Conservation (phyloP, 2,329 filamentous ascomycete genomes). For the Myriosclerotinia curreyana region DNA sequence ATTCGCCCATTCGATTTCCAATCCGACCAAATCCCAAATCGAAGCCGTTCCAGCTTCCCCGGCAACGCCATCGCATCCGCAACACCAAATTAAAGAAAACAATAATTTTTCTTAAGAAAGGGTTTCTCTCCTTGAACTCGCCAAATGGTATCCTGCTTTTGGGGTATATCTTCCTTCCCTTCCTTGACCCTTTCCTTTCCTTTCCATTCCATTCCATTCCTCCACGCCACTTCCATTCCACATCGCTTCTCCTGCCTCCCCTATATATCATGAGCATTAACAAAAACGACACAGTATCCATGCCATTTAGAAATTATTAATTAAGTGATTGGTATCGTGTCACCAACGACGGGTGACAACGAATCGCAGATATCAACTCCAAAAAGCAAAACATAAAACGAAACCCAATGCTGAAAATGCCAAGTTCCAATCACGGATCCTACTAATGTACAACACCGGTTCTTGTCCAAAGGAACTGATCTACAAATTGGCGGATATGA, state of each 20-base stretch:
- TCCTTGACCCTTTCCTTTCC: neutral
- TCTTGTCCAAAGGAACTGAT: neutral
- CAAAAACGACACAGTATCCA: slow-evolving; percentile 6
- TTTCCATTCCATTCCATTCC: neutral
- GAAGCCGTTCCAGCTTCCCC: neutral
- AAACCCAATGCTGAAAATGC: neutral
- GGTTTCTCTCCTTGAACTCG: neutral
- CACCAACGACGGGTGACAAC: neutral
- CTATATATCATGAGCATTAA: slow-evolving; percentile 30
- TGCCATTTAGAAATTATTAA: slow-evolving; percentile 11
- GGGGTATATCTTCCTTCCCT: slow-evolving; percentile 2
- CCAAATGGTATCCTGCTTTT: slow-evolving; percentile 1
- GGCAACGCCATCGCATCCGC: neutral
- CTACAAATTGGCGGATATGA: slow-evolving; percentile 6
- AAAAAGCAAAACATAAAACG: neutral
- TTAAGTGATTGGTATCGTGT: slow-evolving; percentile 4
- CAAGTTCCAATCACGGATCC: neutral
- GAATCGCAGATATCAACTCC: neutral
- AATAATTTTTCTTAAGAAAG: neutral
- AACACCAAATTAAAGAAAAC: neutral
- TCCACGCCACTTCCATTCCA: slow-evolving; percentile 1
- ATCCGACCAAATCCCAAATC: neutral
- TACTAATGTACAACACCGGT: slow-evolving; percentile 9
- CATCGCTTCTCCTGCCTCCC: slow-evolving; percentile 10
- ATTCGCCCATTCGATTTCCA: neutral